Conservation (phyloP, 2,329 filamentous ascomycete species). For the Penicillium rolfsii region DNA sequence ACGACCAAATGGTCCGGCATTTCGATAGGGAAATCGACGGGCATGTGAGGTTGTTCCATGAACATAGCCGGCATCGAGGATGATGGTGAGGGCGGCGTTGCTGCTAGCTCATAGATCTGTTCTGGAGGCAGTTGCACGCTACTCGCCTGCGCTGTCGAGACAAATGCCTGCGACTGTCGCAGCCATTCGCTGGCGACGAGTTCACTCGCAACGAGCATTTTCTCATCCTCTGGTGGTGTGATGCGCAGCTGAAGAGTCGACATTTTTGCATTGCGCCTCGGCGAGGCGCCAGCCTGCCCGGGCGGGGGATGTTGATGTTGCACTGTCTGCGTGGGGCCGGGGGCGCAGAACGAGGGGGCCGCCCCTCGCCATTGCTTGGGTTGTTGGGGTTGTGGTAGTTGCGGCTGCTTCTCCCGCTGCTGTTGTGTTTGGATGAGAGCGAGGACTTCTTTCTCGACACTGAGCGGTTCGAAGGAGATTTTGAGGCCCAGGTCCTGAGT, state of each 20-base stretch:
- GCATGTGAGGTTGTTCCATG: constrained; percentile 13
- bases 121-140: constrained; percentile 24
- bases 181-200: constrained; percentile 27
- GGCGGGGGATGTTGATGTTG: neutral
- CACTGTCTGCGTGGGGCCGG: constrained; percentile 2
- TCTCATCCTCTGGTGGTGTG: constrained; percentile 26
- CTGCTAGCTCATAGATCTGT: constrained; percentile 41
- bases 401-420: neutral
- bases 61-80: constrained; percentile 4
- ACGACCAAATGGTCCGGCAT: constrained; percentile 57
- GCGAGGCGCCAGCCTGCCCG: constrained; percentile 4
- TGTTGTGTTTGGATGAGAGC: neutral
- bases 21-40: constrained; percentile 43
- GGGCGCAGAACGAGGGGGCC: constrained; percentile 1
- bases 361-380: neutral
- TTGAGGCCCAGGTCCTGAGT: constrained; percentile 18
- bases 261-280: neutral
- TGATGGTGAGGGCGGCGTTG: constrained; percentile 28
- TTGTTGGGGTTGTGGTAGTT: neutral
- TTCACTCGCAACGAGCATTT: constrained; percentile 29
- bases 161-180: constrained; percentile 18
- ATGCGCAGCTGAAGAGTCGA: neutral
- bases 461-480: constrained; percentile 13
- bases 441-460: neutral
- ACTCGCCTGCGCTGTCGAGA: constrained; percentile 28